Evolutionary conservation across 73 alveolate genomes (phyloP), one percentile per base, ranked within the genome.

Genomic region (Paraurostyla sp.): DNA sequence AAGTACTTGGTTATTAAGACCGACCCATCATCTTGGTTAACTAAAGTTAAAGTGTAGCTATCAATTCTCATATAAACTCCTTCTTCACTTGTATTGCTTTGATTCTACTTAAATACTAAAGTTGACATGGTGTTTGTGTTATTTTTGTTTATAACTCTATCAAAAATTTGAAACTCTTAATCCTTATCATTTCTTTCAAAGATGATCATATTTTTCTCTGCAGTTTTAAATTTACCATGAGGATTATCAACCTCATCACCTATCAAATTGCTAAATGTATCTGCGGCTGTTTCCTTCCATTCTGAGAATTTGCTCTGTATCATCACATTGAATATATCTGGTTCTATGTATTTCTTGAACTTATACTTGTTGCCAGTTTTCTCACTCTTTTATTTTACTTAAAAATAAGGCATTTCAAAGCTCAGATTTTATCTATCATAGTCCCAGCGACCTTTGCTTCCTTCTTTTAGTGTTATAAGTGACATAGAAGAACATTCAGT

Each of bases 1-100:
- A 60, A 60, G 45, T 11, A 60, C 13, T 60, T 45, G 25, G 51
- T 9, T 4, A 60, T 60, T 60, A 60, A 33, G 78, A 29, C 32
- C 23, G 9, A 11, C 4, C 78, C 78, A 16, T 9, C 4, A 11
- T 33, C 78, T 27, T 60, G 6, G 25, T 60, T 27, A 9, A 23
- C 78, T 60, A 60, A 60, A 27, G 32, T 60, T 6, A 60, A 2
- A 2, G 9, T 33, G 25, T 60, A 60, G 13, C 78, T 50, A 60
- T 60, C 78, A 60, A 60, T 7, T 60, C 78, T 60, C 78, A 60
- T 60, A 60, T 60, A 60, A 9, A 60, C 78, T 60, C 78, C 78
- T 9, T 60, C 78, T 32, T 60, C 78, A 60, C 78, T 60, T 9
- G 78, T 60, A 2, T 60, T 60, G 50, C 23, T 2, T 30, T 27